Evolutionary conservation across 73 alveolate genomes (phyloP), one percentile per base, ranked within the genome.

Genomic region (Paramecium octaurelia): DNA sequence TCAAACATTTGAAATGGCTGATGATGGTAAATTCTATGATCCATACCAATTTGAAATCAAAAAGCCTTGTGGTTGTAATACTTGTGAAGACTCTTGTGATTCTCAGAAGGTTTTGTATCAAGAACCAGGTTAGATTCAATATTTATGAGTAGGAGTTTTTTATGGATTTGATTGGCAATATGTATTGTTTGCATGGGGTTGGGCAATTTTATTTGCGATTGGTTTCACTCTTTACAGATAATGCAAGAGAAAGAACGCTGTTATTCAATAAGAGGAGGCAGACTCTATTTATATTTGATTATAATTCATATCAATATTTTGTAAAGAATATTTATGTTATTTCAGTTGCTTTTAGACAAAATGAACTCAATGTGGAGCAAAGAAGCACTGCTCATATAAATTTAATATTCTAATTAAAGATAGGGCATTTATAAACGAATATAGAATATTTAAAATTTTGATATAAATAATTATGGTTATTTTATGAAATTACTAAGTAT

Each of bases 11-110:
- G 29, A 4, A 3, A 86, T 68, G 38, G 48, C 69, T 21, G 85
- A 31, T 0, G 50, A 77, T 44, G 92, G 88, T 43, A 36, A 64
- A 35, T 12, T 4, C 24, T 80, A 43, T 14, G 91, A 80, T 80
- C 64, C 46, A 8, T 80, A 31, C 31, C 44, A 21, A 21, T 80
- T 31, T 44, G 91, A 80, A 46, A 40, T 42, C 76, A 80, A 80
- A 80, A 43, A 80, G 18, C 76, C 70, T 31, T 92, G 94, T 69
- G 58, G 94, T 29, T 92, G 96, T 70, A 92, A 86, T 68, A 80
- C 94, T 18, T 92, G 96, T 31, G 94, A 92, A 42, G 59, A 12
- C 5, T 18, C 29, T 27, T 86, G 96, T 46, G 92, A 84, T 92
- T 60, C 68, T 34, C 31, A 92, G 58, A 34, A 86, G 46, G 58